Evolutionary conservation across 2,329 filamentous ascomycete genomes (phyloP).

Genomic region (Fusarium longipes): DNA sequence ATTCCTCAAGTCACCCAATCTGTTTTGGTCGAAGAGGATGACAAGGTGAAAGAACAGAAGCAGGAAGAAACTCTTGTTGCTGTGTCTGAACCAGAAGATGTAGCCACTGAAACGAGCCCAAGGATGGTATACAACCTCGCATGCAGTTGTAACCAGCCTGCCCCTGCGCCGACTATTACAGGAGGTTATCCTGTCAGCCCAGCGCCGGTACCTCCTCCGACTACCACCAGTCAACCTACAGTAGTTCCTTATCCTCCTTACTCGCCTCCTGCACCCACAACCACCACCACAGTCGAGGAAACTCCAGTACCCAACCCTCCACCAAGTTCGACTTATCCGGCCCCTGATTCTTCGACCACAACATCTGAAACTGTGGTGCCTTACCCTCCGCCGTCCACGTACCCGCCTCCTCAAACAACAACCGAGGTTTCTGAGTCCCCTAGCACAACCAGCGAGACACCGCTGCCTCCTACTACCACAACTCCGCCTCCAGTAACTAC

Average conservation of each 20-base stretch:
- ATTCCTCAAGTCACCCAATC: conserved; percentile 11
- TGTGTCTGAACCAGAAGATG: neutral
- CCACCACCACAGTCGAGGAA: neutral
- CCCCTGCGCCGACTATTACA: neutral
- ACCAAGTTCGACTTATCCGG: conserved; percentile 2
- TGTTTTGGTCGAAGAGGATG: neutral
- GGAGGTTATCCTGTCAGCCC: neutral
- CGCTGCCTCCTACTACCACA: conserved; percentile 2
- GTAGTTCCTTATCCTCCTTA: neutral
- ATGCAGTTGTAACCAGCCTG: conserved; percentile 20
- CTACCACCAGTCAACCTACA: neutral
- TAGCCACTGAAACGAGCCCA: neutral
- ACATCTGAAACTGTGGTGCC: neutral
- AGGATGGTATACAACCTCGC: conserved; percentile 15
- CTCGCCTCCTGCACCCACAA: conserved; percentile 4
- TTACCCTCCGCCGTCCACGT: neutral
- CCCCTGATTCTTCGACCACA: neutral
- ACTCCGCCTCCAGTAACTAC: conserved; percentile 7
- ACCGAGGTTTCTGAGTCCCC: neutral
- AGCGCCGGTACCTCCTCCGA: neutral
- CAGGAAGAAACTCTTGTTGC: neutral
- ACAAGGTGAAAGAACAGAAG: neutral
- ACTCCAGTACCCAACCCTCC: neutral
- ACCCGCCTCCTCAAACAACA: neutral
- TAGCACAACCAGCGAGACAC: conserved; percentile 4